A percentile compares a stretch with the other conserved stretches of the same genome.
These are phyloP conservation scores for Boeremia lycopersici DNA, from an alignment of 2,329 filamentous ascomycete species.

Conservation along the genomic window DNA sequence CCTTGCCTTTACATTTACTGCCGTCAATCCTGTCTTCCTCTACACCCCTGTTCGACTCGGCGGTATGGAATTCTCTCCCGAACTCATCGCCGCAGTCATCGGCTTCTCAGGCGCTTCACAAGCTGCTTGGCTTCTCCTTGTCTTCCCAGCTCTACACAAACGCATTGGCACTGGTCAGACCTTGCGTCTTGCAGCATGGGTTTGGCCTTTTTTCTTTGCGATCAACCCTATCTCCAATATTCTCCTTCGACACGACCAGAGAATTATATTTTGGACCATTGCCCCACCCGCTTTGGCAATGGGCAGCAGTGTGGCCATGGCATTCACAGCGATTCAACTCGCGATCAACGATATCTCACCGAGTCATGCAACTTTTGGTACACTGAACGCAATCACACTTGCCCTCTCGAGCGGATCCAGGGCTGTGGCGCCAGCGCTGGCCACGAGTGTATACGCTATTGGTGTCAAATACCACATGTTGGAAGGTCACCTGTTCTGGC, in stretches of 20 bases:
- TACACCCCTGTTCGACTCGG: constrained; percentile 68
- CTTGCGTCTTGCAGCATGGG: constrained; percentile 61
- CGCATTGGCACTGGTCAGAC: constrained; percentile 70
- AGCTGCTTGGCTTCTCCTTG: constrained; percentile 71
- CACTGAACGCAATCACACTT: constrained; percentile 72
- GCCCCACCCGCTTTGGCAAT: constrained; percentile 55
- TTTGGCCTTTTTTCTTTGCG: constrained; percentile 70
- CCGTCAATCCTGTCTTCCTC: constrained; percentile 70
- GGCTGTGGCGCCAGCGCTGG: constrained; percentile 68
- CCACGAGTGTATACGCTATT: constrained; percentile 70
- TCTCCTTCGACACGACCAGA: constrained; percentile 58
- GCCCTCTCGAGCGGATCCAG: constrained; percentile 67
- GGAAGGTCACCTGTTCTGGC: constrained; percentile 69
- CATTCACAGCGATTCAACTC: constrained; percentile 73
- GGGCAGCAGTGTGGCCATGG: constrained; percentile 69
- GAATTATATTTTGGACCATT: constrained; percentile 63
- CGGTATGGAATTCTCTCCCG: constrained; percentile 67
- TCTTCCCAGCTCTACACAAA: constrained; percentile 71
- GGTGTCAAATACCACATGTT: constrained; percentile 68
- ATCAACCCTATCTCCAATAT: constrained; percentile 61
- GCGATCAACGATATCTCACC: constrained; percentile 77
- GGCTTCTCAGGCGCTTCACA: constrained; percentile 69
- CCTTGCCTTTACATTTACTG: constrained; percentile 74
- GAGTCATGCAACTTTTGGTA: constrained; percentile 67
- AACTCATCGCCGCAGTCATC: constrained; percentile 71